Evolutionary conservation across 768 basidiomycete species (phyloP), one percentile per base, ranked within the genome.

Genomic region (Pisolithus marmoratus): DNA sequence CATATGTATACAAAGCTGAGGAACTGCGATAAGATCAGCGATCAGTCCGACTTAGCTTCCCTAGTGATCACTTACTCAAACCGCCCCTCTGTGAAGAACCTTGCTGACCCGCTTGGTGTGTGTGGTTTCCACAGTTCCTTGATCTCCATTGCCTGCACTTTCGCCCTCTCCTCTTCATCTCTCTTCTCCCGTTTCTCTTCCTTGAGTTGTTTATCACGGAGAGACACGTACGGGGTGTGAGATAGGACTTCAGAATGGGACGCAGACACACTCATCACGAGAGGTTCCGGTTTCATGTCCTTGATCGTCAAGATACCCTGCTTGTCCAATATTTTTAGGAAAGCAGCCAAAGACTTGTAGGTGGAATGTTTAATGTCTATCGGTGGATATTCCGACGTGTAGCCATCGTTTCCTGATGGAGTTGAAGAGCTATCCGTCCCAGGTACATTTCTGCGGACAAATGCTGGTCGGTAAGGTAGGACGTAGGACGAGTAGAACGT

Each of bases 41-140:
- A 23, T 22, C 14, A 8, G 15, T 9, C 23, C 12, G 3, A 2
- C 17, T 2, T 9, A n/a, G 4, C 2, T 53, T 7, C 22, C 11
- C 24, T 19, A n/a, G 31, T 51, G 37, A 53, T 15, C 15, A 74
- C n/a, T n/a, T n/a, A n/a, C n/a, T n/a, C n/a, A n/a, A n/a, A n/a
- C n/a, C n/a, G n/a, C n/a, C n/a, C n/a, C n/a, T n/a, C n/a, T n/a
- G n/a, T n/a, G n/a, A n/a, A n/a, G n/a, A n/a, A n/a, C n/a, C n/a
- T n/a, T n/a, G 79, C 55, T 2, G 79, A 83, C 36, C 64, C 64
- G 15, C 52, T 59, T 5, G 61, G 58, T 38, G 77, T 75, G 60
- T 82, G 77, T 11, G 91, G 88, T 58, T 88, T 94, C 84, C 84
- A 93, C 26, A 87, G 57, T 63, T 90, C 88, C 29, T 65, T 77